These are phyloP conservation scores for Penicillium crustosum DNA, from an alignment of 2,329 filamentous ascomycete genomes.

Conservation along the genomic window DNA sequence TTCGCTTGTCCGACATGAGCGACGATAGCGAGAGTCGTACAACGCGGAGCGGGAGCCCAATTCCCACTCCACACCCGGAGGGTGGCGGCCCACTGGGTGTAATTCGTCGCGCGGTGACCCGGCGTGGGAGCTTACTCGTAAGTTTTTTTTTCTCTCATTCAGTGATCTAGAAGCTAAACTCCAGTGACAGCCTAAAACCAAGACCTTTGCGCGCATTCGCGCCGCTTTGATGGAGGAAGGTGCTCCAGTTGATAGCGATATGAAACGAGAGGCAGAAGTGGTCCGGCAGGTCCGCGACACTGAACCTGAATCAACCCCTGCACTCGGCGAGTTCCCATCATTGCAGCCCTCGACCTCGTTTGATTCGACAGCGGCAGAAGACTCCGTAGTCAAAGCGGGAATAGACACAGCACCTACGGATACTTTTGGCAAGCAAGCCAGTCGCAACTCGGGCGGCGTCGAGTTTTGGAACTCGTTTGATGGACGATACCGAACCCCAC, in stretches of 20 bases:
- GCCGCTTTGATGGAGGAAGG: constrained; percentile 86
- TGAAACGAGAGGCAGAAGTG: constrained; percentile 88
- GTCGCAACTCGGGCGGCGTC: constrained; percentile 69
- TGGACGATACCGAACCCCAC: constrained; percentile 65
- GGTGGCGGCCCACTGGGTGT: constrained; percentile 67
- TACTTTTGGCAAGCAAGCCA: constrained; percentile 72
- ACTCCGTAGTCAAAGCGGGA: constrained; percentile 27
- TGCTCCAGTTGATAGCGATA: constrained; percentile 83
- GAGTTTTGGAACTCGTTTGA: constrained; percentile 81
- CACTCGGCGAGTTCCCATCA: constrained; percentile 46
- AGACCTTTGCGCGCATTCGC: constrained; percentile 89
- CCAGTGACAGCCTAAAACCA: constrained; percentile 76
- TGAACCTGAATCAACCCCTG: constrained; percentile 59
- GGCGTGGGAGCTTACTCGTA: constrained; percentile 85
- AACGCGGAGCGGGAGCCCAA: constrained; percentile 37
- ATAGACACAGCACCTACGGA: constrained; percentile 56
- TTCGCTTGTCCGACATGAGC: constrained; percentile 75
- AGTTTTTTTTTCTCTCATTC: constrained; percentile 33
- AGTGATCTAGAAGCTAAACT: not conserved
- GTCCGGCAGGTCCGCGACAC: constrained; percentile 92
- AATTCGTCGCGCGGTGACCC: constrained; percentile 77
- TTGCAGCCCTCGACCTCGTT: constrained; percentile 46
- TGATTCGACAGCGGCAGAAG: constrained; percentile 14
- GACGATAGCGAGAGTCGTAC: constrained; percentile 68
- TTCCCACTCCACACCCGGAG: constrained; percentile 37